A percentile compares a stretch with the other conserved stretches of the same genome.
Conservation (phyloP, 2,329 filamentous ascomycete genomes). For the Dactylonectria macrodidyma region DNA sequence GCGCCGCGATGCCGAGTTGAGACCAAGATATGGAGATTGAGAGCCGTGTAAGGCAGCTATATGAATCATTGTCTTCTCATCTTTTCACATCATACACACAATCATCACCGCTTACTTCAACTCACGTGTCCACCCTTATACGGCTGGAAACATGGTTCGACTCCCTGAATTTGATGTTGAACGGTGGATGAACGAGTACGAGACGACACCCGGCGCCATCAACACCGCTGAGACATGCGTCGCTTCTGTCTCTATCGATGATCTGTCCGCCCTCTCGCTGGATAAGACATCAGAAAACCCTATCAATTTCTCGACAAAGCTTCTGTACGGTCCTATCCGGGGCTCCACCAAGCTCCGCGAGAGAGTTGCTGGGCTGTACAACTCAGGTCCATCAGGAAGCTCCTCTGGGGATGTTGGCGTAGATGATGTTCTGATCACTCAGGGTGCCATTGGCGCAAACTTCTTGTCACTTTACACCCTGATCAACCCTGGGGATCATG, state of each 20-base stretch:
- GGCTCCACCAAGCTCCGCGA: slow-evolving; percentile 75
- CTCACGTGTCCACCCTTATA: background rate
- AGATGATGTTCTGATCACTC: slow-evolving; percentile 81
- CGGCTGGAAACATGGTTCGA: background rate
- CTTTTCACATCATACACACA: background rate
- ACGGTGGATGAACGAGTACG: slow-evolving; percentile 76
- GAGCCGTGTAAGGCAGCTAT: too few species aligned
- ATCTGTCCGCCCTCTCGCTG: slow-evolving; percentile 73
- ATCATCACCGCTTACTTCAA: background rate
- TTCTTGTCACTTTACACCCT: slow-evolving; percentile 82
- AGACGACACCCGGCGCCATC: slow-evolving; percentile 68
- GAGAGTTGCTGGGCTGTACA: slow-evolving; percentile 77
- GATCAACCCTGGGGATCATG: slow-evolving; percentile 82
- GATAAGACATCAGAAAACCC: slow-evolving; percentile 61
- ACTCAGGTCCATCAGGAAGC: slow-evolving; percentile 61
- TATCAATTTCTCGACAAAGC: slow-evolving; percentile 66
- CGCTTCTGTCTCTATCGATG: slow-evolving; percentile 79
- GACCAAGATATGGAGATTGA: too few species aligned
- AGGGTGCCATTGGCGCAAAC: slow-evolving; percentile 89
- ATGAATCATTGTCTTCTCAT: too few species aligned
- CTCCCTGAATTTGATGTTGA: slow-evolving; percentile 75
- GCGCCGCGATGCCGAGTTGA: too few species aligned
- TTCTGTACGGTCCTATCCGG: slow-evolving; percentile 82
- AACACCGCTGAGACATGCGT: slow-evolving; percentile 88
- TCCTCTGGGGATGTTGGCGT: slow-evolving; percentile 50